phyloP scores from a whole-genome alignment of 2,329 filamentous ascomycete species.

The Hypoxylon sp. region DNA sequence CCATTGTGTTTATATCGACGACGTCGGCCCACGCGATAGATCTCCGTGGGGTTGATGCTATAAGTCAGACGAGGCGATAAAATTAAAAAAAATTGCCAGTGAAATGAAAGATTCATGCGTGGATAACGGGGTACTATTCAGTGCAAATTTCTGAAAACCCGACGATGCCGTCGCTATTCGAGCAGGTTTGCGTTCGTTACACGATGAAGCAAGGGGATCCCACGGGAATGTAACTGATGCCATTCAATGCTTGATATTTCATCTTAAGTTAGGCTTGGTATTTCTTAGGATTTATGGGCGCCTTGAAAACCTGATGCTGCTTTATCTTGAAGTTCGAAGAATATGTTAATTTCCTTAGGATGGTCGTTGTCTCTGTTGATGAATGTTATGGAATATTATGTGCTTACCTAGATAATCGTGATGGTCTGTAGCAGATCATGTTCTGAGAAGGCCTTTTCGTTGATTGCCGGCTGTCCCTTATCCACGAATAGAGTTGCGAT shows the following conservation, averaged over 20 bases:
- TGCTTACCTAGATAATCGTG: conserved; percentile 6
- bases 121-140: not conserved
- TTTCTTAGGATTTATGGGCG: not conserved
- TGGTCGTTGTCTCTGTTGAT: no score
- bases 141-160: not conserved
- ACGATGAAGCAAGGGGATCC: not conserved
- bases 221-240: not conserved
- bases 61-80: not conserved
- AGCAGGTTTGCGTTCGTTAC: not conserved
- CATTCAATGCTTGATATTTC: not conserved
- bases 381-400: not conserved
- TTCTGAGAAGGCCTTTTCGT: conserved; percentile 17
- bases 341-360: not conserved
- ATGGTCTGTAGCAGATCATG: conserved; percentile 6
- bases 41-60: not conserved
- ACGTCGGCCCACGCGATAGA: not conserved
- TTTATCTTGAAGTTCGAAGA: not conserved
- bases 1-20: conserved; percentile 5
- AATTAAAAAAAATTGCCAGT: not conserved
- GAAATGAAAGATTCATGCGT: not conserved
- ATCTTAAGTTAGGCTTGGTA: not conserved
- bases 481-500: conserved; percentile 39
- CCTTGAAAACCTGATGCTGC: no score
- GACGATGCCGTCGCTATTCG: not conserved
- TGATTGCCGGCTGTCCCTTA: conserved; percentile 29